A percentile compares a stretch with the other conserved stretches of the same genome.
phyloP scores from a whole-genome alignment of 352 stramenopile species.

The Globisporangium cystogenes region DNA sequence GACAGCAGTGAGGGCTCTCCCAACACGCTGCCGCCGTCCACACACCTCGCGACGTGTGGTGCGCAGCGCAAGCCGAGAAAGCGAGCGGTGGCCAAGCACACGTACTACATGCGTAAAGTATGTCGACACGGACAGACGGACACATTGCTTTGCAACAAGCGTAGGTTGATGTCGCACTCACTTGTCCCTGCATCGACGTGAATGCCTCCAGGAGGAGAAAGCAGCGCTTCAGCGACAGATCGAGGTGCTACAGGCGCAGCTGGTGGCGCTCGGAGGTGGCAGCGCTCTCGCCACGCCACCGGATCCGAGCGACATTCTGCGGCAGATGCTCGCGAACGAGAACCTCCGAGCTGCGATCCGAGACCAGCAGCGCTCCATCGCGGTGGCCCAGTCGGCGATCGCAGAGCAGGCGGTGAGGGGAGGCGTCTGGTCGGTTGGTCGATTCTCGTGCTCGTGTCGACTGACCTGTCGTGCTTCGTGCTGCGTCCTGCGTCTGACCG shows the following conservation, averaged over 20 bases:
- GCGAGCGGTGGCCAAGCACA: not conserved
- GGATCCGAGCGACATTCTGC: not conserved
- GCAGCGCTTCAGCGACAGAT: slow-evolving; percentile 27
- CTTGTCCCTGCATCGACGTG: not conserved
- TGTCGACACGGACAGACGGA: not conserved
- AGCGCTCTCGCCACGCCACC: slow-evolving; percentile 20
- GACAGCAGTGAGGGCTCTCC: not conserved
- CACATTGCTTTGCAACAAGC: too few species aligned
- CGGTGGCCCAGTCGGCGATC: not conserved
- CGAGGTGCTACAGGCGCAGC: slow-evolving; percentile 20
- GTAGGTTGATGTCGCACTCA: too few species aligned
- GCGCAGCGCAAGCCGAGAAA: not conserved
- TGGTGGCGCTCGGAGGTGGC: slow-evolving; percentile 15
- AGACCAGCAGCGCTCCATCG: not conserved
- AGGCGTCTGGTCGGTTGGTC: not conserved
- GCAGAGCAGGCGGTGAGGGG: not conserved
- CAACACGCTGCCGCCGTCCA: too few species aligned
- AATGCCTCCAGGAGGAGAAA: slow-evolving; percentile 33
- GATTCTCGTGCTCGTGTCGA: not conserved
- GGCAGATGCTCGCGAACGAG: not conserved
- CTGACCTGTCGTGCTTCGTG: too few species aligned
- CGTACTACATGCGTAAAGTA: not conserved
- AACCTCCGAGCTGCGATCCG: not conserved
- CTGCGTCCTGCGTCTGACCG: not conserved
- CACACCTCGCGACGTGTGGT: not conserved